These are phyloP conservation scores for Penicillium steckii DNA, from an alignment of 495 filamentous ascomycete species.

Conservation along the genomic window DNA sequence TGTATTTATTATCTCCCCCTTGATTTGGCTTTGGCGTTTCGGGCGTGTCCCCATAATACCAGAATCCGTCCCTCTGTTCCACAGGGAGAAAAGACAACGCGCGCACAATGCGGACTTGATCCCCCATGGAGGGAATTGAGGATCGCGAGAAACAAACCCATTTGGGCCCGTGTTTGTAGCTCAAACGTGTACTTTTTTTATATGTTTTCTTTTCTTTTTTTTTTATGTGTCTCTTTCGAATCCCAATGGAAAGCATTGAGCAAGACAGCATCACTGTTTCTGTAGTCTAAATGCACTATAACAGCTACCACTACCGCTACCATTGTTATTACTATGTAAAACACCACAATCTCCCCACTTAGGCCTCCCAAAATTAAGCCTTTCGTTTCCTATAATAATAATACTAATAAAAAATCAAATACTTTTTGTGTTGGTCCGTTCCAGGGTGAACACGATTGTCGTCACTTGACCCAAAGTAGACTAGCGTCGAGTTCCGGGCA, in stretches of 20 bases:
- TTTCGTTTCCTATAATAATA: not conserved
- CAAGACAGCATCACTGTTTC: not conserved
- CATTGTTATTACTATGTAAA: no score
- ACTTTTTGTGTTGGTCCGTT: not conserved
- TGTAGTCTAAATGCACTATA: no score
- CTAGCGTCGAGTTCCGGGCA: conserved; percentile 40
- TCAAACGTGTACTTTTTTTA: conserved; percentile 5
- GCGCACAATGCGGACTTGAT: conserved; percentile 11
- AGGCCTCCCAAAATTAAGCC: not conserved
- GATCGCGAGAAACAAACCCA: conserved; percentile 7
- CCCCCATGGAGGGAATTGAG: not conserved
- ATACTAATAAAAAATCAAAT: not conserved
- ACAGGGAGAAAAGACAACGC: conserved; percentile 12
- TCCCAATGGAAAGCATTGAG: conserved; percentile 16
- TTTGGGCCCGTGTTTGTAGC: conserved; percentile 11
- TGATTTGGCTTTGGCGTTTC: conserved; percentile 41
- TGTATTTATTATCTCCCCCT: conserved; percentile 36
- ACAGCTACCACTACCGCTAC: no score
- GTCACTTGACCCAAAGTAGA: conserved; percentile 33
- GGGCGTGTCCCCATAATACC: conserved; percentile 31
- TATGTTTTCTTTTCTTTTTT: conserved; percentile 10
- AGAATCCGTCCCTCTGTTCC: conserved; percentile 14
- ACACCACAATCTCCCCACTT: not conserved
- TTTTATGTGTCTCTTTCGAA: no score
- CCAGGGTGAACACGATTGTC: conserved; percentile 18